Evolutionary conservation across 768 basidiomycete genomes (phyloP), one percentile per base, ranked within the genome.

Genomic region (Kwoniella sp.): DNA sequence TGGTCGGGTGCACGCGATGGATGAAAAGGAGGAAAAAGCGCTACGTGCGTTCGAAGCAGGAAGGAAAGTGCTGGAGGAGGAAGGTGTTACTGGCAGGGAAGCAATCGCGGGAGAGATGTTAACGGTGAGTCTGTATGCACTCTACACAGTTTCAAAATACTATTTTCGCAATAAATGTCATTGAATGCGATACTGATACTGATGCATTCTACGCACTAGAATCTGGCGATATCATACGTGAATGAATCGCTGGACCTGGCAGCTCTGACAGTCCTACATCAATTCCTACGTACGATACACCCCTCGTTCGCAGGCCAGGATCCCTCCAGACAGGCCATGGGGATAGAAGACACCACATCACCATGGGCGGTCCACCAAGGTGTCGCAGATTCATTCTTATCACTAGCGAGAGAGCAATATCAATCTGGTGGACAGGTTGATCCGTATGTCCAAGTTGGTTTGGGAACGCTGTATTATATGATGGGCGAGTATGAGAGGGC

Each of bases 141-240:
- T n/a, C n/a, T n/a, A n/a, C n/a, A n/a, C n/a, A n/a, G n/a, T n/a
- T n/a, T n/a, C n/a, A n/a, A n/a, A n/a, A n/a, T n/a, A n/a, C n/a
- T n/a, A n/a, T n/a, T n/a, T n/a, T n/a, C n/a, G n/a, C n/a, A n/a
- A n/a, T n/a, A n/a, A n/a, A n/a, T n/a, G n/a, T 48, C 25, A 26
- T 30, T 22, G 19, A 6, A 47, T 47, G 6, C 37, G 7, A 21
- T 22, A 44, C 1, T 8, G n/a, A 10, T 49, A 49, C 48, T 49
- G 48, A 49, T 49, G 2, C 21, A 26, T 10, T 22, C n/a, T 8
- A 44, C 37, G 33, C 21, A 44, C n/a, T 71, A 97, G 94, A 92
- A 92, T 6, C 85, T 97, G 33, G 93, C 95, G 0, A 92, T 97
- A 67, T 92, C 92, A 9, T 98, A 91, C 79, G 95, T 94, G 30